Evolutionary conservation across 2,329 filamentous ascomycete genomes (phyloP).

Genomic region (Xylaria sp.): DNA sequence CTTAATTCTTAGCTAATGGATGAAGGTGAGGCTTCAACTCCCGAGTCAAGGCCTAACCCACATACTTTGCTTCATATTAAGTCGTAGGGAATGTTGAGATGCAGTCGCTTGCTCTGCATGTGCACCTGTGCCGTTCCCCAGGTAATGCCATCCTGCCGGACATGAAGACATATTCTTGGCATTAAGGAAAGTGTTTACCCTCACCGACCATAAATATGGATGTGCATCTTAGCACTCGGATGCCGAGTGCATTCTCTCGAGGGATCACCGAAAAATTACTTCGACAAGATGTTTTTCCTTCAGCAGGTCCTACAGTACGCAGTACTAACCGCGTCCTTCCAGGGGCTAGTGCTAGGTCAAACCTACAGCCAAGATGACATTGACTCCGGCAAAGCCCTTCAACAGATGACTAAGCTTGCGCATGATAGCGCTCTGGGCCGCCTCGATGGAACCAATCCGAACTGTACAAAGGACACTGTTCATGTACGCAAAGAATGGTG

Average conservation of each 20-base stretch:
- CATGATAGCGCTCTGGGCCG: conserved; percentile 44
- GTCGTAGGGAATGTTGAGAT: conserved; percentile 14
- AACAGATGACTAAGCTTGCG: conserved; percentile 43
- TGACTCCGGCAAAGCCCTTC: conserved; percentile 45
- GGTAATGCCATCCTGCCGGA: conserved; percentile 39
- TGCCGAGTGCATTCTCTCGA: conserved; percentile 1
- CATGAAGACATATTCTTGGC: conserved; percentile 27
- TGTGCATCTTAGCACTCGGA: conserved; percentile 1
- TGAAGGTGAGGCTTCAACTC: conserved; percentile 32
- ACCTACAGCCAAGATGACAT: conserved; percentile 46
- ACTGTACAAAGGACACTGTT: conserved; percentile 47
- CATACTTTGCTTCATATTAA: conserved; percentile 28
- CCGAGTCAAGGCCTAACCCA: conserved; percentile 29
- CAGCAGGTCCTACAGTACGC: conserved; percentile 40
- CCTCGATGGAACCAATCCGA: conserved; percentile 36
- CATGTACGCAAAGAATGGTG: conserved; percentile 49
- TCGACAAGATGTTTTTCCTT: conserved; percentile 40
- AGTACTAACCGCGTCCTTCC: conserved; percentile 41
- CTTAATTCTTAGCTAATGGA: neutral
- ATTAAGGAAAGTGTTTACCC: conserved; percentile 16
- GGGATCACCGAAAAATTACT: neutral
- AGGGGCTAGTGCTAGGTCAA: conserved; percentile 40
- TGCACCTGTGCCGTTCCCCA: conserved; percentile 29
- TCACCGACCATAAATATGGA: conserved; percentile 12
- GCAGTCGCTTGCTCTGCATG: conserved; percentile 5